Evolutionary conservation across 1,284 basidiomycete species (phyloP).

Genomic region (Clitocybe nebularis): DNA sequence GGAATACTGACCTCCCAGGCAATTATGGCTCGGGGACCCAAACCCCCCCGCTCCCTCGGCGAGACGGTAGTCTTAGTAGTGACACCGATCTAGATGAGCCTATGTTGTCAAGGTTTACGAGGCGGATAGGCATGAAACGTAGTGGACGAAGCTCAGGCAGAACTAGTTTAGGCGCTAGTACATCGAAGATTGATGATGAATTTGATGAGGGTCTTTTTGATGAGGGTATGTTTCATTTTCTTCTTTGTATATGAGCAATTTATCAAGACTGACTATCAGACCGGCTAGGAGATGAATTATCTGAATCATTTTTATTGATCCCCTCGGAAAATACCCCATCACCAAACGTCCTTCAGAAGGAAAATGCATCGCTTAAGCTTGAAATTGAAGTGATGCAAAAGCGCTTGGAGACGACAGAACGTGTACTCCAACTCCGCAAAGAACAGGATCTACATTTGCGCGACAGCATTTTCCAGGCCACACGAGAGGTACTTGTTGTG

Average conservation of each 20-base stretch:
- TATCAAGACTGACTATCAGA: constrained; percentile 1
- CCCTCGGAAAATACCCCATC: constrained; percentile 55
- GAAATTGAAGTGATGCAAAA: constrained; percentile 55
- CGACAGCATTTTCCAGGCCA: constrained; percentile 73
- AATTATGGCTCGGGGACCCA: constrained; percentile 20
- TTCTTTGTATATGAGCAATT: background rate
- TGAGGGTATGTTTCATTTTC: constrained; percentile 28
- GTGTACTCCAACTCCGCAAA: constrained; percentile 59
- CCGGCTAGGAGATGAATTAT: constrained; percentile 52
- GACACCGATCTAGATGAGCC: constrained; percentile 65
- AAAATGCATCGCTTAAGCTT: constrained; percentile 58
- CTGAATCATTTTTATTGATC: constrained; percentile 73
- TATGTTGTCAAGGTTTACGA: constrained; percentile 45
- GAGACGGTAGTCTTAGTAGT: constrained; percentile 52
- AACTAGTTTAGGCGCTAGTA: constrained; percentile 3
- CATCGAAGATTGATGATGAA: constrained; percentile 25
- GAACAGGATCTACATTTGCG: constrained; percentile 74
- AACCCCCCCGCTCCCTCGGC: constrained; percentile 25
- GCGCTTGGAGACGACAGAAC: constrained; percentile 56
- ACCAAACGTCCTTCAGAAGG: constrained; percentile 50
- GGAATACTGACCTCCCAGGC: constrained; percentile 32
- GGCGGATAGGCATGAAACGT: constrained; percentile 38
- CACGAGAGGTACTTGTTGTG: constrained; percentile 58
- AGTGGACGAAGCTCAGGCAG: constrained; percentile 15
- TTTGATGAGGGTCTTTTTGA: constrained; percentile 40